Conservation (phyloP, 1,284 basidiomycete species). For the Rhodotorula glutinis region DNA sequence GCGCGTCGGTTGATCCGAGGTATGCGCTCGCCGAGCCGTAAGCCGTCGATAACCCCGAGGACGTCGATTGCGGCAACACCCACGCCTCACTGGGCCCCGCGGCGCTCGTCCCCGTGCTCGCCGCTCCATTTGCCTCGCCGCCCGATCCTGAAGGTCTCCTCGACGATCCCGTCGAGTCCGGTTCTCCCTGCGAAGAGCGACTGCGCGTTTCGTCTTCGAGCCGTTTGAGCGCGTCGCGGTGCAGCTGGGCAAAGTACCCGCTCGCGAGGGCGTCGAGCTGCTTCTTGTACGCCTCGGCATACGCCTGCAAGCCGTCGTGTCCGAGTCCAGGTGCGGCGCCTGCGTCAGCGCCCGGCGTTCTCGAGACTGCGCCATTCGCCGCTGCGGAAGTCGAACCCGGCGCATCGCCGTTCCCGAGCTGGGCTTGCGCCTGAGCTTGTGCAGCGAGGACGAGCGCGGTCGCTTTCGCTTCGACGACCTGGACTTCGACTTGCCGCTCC, state of each 20-base stretch:
- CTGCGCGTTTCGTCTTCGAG: constrained; percentile 20
- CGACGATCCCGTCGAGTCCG: background rate
- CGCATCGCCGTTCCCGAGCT: background rate
- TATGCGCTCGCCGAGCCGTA: background rate
- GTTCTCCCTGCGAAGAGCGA: background rate
- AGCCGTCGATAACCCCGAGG: background rate
- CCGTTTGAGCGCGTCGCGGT: constrained; percentile 37
- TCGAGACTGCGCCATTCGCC: background rate
- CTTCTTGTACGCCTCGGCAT: constrained; percentile 35
- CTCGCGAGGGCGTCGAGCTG: constrained; percentile 39
- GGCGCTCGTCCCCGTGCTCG: background rate
- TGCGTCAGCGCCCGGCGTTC: background rate
- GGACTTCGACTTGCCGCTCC: constrained; percentile 31
- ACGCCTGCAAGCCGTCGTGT: constrained; percentile 27
- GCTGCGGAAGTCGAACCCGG: background rate
- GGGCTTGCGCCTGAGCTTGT: constrained; percentile 21
- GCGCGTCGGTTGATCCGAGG: background rate
- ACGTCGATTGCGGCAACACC: background rate
- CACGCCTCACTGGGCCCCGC: background rate
- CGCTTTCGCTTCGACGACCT: constrained; percentile 28
- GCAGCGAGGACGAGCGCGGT: constrained; percentile 36
- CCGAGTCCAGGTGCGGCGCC: background rate
- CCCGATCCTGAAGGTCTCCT: background rate
- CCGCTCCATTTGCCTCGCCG: no score
- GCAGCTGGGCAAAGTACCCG: constrained; percentile 40